Percentiles rank a stretch among this genome's conserved stretches.
These are phyloP conservation scores for Yamadazyma aaseri DNA, from an alignment of 1,139 yeast genomes.

Conservation along the genomic window DNA sequence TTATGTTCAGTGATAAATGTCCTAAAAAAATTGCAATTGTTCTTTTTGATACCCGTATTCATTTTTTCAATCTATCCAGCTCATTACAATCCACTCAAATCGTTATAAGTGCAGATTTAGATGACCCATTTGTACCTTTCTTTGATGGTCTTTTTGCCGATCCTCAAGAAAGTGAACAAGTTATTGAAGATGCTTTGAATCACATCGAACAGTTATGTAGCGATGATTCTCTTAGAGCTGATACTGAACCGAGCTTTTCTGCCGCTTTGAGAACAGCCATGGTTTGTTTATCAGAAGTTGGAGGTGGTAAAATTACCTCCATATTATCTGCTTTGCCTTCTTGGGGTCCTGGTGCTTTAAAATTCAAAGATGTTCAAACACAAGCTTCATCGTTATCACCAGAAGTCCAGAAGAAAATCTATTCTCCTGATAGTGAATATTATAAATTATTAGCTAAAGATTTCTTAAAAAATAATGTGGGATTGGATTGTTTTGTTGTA, in stretches of 20 bases:
- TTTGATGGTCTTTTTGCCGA: constrained; percentile 77
- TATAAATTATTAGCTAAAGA: constrained; percentile 62
- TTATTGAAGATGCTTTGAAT: constrained; percentile 67
- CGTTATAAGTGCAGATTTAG: constrained; percentile 67
- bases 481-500: constrained; percentile 74
- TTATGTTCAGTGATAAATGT: constrained; percentile 35
- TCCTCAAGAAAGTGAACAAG: constrained; percentile 61
- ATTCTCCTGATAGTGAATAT: constrained; percentile 60
- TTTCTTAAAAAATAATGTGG: constrained; percentile 60
- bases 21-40: constrained; percentile 57
- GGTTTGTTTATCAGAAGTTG: constrained; percentile 55
- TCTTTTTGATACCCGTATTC: constrained; percentile 72
- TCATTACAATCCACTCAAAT: constrained; percentile 60
- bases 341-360: constrained; percentile 80
- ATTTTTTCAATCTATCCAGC: constrained; percentile 69
- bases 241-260: constrained; percentile 75
- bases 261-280: constrained; percentile 73
- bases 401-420: constrained; percentile 54
- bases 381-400: constrained; percentile 33
- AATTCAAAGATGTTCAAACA: constrained; percentile 46
- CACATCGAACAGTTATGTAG: constrained; percentile 51
- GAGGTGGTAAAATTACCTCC: constrained; percentile 82
- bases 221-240: constrained; percentile 38
- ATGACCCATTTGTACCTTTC: constrained; percentile 82
- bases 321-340: constrained; percentile 71